Conservation (phyloP, 2,329 filamentous ascomycete genomes). For the Aspergillus sp. region DNA sequence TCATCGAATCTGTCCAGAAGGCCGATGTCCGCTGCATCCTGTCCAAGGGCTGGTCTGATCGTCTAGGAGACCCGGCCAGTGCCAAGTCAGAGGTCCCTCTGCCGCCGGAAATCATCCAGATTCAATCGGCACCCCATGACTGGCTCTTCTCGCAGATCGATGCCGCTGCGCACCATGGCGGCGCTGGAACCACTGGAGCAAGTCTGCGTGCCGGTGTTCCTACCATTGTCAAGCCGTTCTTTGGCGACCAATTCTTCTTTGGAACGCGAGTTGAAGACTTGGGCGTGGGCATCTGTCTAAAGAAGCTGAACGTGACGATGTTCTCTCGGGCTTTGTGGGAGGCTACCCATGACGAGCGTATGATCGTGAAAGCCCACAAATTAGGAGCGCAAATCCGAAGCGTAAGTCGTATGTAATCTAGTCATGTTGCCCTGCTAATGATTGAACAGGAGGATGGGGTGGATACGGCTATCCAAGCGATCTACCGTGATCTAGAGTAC, state of each 20-base stretch:
- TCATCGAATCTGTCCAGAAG: conserved; percentile 85
- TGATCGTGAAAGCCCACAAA: conserved; percentile 81
- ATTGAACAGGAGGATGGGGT: conserved; percentile 76
- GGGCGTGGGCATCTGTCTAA: conserved; percentile 85
- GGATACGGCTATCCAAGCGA: conserved; percentile 82
- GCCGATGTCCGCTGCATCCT: conserved; percentile 93
- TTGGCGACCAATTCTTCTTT: conserved; percentile 98
- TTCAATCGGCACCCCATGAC: conserved; percentile 89
- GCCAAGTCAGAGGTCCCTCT: conserved; percentile 67
- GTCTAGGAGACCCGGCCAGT: conserved; percentile 62
- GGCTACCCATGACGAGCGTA: conserved; percentile 82
- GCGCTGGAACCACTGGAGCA: conserved; percentile 90
- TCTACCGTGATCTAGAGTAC: conserved; percentile 94
- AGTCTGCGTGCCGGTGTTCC: conserved; percentile 88
- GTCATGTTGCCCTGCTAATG: conserved; percentile 25
- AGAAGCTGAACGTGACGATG: conserved; percentile 81
- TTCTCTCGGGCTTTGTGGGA: conserved; percentile 90
- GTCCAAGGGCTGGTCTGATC: conserved; percentile 96
- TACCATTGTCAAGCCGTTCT: conserved; percentile 94
- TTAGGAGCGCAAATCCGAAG: conserved; percentile 85
- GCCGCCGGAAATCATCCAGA: conserved; percentile 79
- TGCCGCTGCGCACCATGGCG: conserved; percentile 90
- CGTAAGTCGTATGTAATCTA: conserved; percentile 54
- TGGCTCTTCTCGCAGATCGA: conserved; percentile 96
- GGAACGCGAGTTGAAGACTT: conserved; percentile 86